Conservation (phyloP, 768 basidiomycete genomes). For the Auriscalpium microsporum region DNA sequence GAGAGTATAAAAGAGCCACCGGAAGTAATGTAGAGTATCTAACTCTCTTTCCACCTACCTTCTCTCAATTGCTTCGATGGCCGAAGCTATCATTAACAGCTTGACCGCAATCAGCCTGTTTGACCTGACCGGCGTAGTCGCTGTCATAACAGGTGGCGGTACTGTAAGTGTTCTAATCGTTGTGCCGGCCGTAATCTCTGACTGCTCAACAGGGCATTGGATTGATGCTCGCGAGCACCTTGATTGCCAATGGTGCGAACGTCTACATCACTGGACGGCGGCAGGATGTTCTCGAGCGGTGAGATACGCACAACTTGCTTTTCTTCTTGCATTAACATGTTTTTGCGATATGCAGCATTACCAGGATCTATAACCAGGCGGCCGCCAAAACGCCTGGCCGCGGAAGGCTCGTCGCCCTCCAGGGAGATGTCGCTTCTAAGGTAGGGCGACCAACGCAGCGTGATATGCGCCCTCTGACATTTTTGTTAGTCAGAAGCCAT, state of each 20-base stretch:
- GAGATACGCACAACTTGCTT: neutral
- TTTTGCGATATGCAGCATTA: constrained; percentile 18
- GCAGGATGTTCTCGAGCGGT: constrained; percentile 33
- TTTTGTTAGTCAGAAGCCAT: constrained; percentile 30
- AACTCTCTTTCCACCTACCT: too few species aligned
- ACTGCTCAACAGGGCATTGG: constrained; percentile 32
- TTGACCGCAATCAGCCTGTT: constrained; percentile 32
- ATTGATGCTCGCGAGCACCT: constrained; percentile 39
- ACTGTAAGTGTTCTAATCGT: constrained; percentile 23
- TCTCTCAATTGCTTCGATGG: constrained; percentile 3
- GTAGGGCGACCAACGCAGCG: constrained; percentile 9
- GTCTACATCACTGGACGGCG: constrained; percentile 40
- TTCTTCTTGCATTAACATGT: neutral
- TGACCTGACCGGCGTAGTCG: constrained; percentile 35
- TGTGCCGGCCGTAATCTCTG: neutral
- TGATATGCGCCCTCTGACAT: neutral
- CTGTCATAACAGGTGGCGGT: constrained; percentile 38
- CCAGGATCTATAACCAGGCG: constrained; percentile 30
- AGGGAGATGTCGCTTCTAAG: constrained; percentile 35
- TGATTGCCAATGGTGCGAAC: constrained; percentile 39
- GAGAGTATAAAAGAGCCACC: too few species aligned
- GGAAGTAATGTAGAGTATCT: too few species aligned
- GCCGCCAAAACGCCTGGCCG: constrained; percentile 20
- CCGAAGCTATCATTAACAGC: constrained; percentile 22
- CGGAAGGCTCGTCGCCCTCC: constrained; percentile 33